Evolutionary conservation across 176 grass and related monocot species (phyloP).

Genomic region (Phoenix roebelenii): DNA sequence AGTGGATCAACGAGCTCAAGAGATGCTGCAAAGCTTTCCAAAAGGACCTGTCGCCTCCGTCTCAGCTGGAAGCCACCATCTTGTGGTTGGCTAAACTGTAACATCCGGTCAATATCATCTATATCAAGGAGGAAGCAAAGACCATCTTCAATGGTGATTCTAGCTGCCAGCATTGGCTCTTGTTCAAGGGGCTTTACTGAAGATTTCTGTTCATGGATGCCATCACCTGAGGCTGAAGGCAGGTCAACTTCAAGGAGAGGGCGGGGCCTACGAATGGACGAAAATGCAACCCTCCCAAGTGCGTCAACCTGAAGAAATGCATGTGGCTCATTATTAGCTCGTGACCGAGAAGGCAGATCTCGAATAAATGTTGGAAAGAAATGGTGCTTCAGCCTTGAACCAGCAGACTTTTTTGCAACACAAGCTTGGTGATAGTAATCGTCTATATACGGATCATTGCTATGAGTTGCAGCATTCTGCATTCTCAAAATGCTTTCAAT

Average conservation of each 20-base stretch:
- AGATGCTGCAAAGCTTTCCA: slow-evolving; percentile 90
- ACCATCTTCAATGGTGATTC: slow-evolving; percentile 87
- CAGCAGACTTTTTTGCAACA: slow-evolving; percentile 64
- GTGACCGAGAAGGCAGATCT: slow-evolving; percentile 73
- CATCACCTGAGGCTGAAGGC: slow-evolving; percentile 35
- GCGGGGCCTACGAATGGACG: slow-evolving; percentile 73
- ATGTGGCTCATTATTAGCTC: slow-evolving; percentile 62
- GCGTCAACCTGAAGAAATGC: slow-evolving; percentile 79
- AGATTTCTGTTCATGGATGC: slow-evolving; percentile 60
- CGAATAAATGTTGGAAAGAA: slow-evolving; percentile 67
- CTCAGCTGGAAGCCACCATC: slow-evolving; percentile 81
- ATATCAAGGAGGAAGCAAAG: slow-evolving; percentile 79
- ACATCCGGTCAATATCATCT: slow-evolving; percentile 83
- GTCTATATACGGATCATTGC: slow-evolving; percentile 85
- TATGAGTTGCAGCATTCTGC: slow-evolving; percentile 81
- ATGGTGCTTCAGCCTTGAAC: slow-evolving; percentile 44
- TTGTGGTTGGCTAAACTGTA: slow-evolving; percentile 68
- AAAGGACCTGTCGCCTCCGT: slow-evolving; percentile 57
- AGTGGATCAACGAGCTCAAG: slow-evolving; percentile 88
- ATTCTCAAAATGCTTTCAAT: slow-evolving; percentile 93
- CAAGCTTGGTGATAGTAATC: slow-evolving; percentile 99
- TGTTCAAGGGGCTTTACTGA: slow-evolving; percentile 65
- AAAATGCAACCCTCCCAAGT: slow-evolving; percentile 68
- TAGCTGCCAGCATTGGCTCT: slow-evolving; percentile 75
- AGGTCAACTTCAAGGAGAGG: slow-evolving; percentile 79